These are phyloP conservation scores for Clarireedia homoeocarpa DNA, from an alignment of 2,329 filamentous ascomycete genomes.

Conservation along the genomic window DNA sequence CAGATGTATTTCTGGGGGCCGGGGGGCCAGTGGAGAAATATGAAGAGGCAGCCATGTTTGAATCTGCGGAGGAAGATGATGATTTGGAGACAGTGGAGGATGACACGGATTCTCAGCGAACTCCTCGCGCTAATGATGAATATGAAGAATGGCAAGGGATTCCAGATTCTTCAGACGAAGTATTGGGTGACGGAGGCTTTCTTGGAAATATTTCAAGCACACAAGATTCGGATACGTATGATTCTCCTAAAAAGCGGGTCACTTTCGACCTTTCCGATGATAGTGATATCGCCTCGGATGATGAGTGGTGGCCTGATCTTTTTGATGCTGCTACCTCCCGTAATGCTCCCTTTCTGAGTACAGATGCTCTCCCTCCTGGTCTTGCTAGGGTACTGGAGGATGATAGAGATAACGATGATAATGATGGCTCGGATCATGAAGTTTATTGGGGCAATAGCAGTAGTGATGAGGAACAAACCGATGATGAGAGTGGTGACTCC, in stretches of 20 bases:
- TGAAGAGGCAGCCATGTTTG: conserved; percentile 49
- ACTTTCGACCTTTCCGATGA: background rate
- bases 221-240: background rate
- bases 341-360: conserved; percentile 1
- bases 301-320: conserved; percentile 4
- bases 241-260: background rate
- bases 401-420: conserved; percentile 3
- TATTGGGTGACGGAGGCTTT: background rate
- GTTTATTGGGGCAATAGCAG: background rate
- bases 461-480: background rate
- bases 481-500: conserved; percentile 1
- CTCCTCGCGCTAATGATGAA: background rate
- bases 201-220: background rate
- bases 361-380: conserved; percentile 2
- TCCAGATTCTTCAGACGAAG: background rate
- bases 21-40: conserved; percentile 48
- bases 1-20: conserved; percentile 61
- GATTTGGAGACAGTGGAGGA: conserved; percentile 1
- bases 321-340: background rate
- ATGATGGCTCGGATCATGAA: background rate
- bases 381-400: conserved; percentile 5
- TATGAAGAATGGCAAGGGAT: conserved; percentile 5
- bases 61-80: conserved; percentile 33
- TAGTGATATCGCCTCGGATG: background rate
- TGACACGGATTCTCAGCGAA: background rate